Conservation (phyloP, 2,329 filamentous ascomycete species). For the Didymella glomerata region DNA sequence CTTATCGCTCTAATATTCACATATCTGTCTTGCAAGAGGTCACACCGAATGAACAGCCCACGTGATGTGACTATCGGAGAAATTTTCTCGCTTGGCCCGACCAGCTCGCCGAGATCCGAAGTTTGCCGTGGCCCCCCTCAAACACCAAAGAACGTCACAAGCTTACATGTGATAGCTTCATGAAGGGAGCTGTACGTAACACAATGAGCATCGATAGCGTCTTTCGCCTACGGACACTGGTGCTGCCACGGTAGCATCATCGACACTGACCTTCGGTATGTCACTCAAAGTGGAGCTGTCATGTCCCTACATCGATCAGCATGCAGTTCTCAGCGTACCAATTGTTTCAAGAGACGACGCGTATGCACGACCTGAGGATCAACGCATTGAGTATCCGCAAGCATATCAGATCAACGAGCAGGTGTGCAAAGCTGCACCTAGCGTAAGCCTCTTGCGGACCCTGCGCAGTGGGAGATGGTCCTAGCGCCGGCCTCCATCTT, state of each 20-base stretch:
- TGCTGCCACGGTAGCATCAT: neutral
- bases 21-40: neutral
- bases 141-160: slow-evolving; percentile 1
- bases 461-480: neutral
- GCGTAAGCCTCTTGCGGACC: slow-evolving; percentile 5
- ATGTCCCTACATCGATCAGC: slow-evolving; percentile 6
- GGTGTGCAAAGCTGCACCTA: neutral
- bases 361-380: slow-evolving; percentile 7
- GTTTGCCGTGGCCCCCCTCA: neutral
- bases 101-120: slow-evolving; percentile 1
- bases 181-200: neutral
- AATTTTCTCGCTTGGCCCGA: slow-evolving; percentile 2
- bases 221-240: neutral
- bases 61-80: neutral
- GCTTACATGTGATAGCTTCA: neutral
- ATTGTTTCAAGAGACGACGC: slow-evolving; percentile 15
- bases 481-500: neutral
- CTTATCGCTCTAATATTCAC: no score
- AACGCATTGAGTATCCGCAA: neutral
- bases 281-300: slow-evolving; percentile 1
- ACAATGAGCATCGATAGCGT: neutral
- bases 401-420: slow-evolving; percentile 3
- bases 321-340: slow-evolving; percentile 3
- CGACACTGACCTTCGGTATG: neutral
- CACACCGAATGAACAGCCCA: neutral